phyloP scores from a whole-genome alignment of 2,329 filamentous ascomycete genomes.

The Septoria petroselini region DNA sequence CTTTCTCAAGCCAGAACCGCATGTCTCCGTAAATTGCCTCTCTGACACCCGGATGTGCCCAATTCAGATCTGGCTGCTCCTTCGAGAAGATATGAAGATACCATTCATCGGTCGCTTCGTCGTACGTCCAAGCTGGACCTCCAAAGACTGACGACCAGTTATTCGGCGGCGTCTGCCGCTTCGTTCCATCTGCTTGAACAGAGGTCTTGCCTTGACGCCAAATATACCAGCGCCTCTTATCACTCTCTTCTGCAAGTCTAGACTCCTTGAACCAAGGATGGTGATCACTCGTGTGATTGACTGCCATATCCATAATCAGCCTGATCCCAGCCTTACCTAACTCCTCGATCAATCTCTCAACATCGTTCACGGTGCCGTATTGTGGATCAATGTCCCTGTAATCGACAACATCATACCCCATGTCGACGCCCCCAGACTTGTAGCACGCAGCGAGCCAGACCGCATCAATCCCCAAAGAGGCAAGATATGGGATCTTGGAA shows the following conservation, averaged over 20 bases:
- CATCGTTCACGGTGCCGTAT: conserved; percentile 48
- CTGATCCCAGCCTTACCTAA: conserved; percentile 46
- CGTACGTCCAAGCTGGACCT: conserved; percentile 45
- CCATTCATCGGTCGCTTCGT: conserved; percentile 47
- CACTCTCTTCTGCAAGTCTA: conserved; percentile 47
- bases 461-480: conserved; percentile 59
- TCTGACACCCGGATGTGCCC: conserved; percentile 46
- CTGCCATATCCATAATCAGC: conserved; percentile 47
- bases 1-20: conserved; percentile 46
- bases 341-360: conserved; percentile 45
- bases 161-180: conserved; percentile 56
- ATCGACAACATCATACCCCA: conserved; percentile 52
- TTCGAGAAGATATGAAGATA: conserved; percentile 49
- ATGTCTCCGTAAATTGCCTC: conserved; percentile 47
- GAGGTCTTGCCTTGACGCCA: conserved; percentile 53
- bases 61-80: conserved; percentile 49
- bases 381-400: conserved; percentile 47
- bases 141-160: conserved; percentile 47
- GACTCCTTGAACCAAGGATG: conserved; percentile 59
- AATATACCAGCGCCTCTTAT: conserved; percentile 62
- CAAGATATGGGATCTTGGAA: conserved; percentile 61
- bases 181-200: conserved; percentile 48
- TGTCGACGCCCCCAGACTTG: conserved; percentile 50
- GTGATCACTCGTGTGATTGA: conserved; percentile 40
- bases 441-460: conserved; percentile 64